Evolutionary conservation across 139 green algal genomes (phyloP).

Genomic region (Auxenochlorella protothecoides): DNA sequence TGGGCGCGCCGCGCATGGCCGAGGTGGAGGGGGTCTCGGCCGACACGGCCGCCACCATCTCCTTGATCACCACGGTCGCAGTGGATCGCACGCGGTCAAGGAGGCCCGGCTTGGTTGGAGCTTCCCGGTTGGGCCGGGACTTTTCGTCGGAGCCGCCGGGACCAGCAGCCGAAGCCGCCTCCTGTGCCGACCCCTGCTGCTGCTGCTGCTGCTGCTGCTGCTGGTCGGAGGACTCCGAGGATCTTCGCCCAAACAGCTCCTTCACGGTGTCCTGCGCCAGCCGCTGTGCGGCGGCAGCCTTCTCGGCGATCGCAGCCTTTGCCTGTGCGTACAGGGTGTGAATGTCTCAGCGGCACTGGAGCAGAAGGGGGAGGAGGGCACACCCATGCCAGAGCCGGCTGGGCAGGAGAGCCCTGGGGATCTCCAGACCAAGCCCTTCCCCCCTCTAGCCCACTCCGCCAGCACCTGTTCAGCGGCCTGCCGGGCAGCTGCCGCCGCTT

Average conservation of each 20-base stretch:
- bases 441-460: neutral
- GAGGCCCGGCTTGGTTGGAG: neutral
- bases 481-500: too few species aligned
- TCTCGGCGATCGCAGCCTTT: slow-evolving; percentile 5
- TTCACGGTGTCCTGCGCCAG: slow-evolving; percentile 11
- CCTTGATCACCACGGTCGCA: neutral
- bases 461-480: neutral
- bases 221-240: neutral
- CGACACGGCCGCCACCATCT: slow-evolving; percentile 13
- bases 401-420: too few species aligned
- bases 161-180: neutral
- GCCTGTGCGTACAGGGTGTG: neutral
- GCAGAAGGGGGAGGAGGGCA: too few species aligned
- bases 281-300: slow-evolving; percentile 11
- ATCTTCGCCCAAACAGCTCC: slow-evolving; percentile 9
- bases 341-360: too few species aligned
- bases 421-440: neutral
- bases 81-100: neutral
- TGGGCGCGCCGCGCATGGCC: slow-evolving; percentile 22
- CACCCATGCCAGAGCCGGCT: too few species aligned
- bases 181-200: slow-evolving; percentile 2
- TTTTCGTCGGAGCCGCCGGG: neutral
- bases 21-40: slow-evolving; percentile 16
- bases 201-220: neutral
- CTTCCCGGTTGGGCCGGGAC: slow-evolving; percentile 1